Evolutionary conservation across 306 rosid species (phyloP), one percentile per base, ranked within the genome.

Genomic region (Medicago truncatula): DNA sequence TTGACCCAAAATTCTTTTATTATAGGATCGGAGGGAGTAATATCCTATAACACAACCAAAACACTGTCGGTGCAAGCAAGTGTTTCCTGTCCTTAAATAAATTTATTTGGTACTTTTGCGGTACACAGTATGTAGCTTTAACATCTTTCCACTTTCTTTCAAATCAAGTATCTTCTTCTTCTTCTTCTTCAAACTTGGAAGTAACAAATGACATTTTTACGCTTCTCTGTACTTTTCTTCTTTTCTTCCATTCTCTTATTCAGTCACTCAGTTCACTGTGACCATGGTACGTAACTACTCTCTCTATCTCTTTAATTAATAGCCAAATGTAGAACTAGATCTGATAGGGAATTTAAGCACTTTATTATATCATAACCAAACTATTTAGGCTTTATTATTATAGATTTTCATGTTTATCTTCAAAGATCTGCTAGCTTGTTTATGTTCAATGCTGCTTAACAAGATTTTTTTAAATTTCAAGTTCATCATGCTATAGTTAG

Each of bases 181-280:
- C 8, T 21, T 52, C 62, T 34, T 28, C 64, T 65, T 56, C 80
- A 21, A 21, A 39, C 10, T 59, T 7, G 36, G 82, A 28, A 34
- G 7, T 34, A 18, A 28, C 40, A 70, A 39, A 91, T 91, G 97
- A 84, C 77, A 41, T 81, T 79, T 44, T 17, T 71, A 4, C 69
- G 25, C 39, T 76, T 77, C 16, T 75, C 81, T 83, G 74, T 84
- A 36, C 43, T 86, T 31, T 39, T 81, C 34, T 36, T 86, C 70
- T 62, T 92, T 70, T 83, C 78, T 53, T 82, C 88, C 78, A 13
- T 82, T 81, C 72, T 89, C 79, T 53, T 89, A 36, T 47, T 79
- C n/a, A 86, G 58, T 76, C 93, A 50, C 74, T 83, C 76, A 0
- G 91, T 86, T 10, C 77, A 74, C 40, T 80, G 91, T 78, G 91